Conservation (phyloP, 352 stramenopile species). For the Globisporangium apiculatum region DNA sequence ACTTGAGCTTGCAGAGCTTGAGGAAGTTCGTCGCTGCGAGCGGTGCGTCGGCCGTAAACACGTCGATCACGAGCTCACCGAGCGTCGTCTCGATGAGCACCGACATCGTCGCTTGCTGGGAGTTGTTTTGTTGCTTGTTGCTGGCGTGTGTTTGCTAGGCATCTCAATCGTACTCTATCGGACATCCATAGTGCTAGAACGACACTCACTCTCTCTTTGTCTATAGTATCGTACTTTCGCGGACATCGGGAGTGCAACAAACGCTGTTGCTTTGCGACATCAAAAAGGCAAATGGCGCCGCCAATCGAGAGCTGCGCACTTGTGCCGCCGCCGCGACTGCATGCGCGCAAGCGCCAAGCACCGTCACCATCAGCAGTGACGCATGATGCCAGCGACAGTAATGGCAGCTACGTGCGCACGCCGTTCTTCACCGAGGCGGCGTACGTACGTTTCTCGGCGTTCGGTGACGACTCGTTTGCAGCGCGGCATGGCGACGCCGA, state of each 20-base stretch:
- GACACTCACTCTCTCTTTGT: no score
- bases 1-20: slow-evolving; percentile 94
- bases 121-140: not conserved
- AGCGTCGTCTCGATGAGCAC: slow-evolving; percentile 92
- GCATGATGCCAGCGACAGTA: not conserved
- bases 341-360: slow-evolving; percentile 34
- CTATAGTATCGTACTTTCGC: no score
- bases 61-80: slow-evolving; percentile 88
- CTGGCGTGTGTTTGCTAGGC: not conserved
- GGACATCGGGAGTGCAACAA: no score
- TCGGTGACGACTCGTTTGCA: slow-evolving; percentile 17
- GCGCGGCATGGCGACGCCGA: slow-evolving; percentile 23
- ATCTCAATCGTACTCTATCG: not conserved
- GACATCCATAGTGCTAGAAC: no score
- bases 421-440: slow-evolving; percentile 31
- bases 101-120: slow-evolving; percentile 54
- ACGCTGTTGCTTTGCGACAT: no score
- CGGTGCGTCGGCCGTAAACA: slow-evolving; percentile 83
- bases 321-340: slow-evolving; percentile 34
- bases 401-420: not conserved
- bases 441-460: slow-evolving; percentile 30
- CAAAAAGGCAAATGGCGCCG: no score
- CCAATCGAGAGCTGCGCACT: slow-evolving; percentile 27
- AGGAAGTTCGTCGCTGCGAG: slow-evolving; percentile 90
- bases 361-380: not conserved